Percentiles rank a stretch among this genome's conserved stretches.
These are phyloP conservation scores for Saccharomycopsis oosterbeekiorum DNA, from an alignment of 805 yeast species.

Conservation along the genomic window DNA sequence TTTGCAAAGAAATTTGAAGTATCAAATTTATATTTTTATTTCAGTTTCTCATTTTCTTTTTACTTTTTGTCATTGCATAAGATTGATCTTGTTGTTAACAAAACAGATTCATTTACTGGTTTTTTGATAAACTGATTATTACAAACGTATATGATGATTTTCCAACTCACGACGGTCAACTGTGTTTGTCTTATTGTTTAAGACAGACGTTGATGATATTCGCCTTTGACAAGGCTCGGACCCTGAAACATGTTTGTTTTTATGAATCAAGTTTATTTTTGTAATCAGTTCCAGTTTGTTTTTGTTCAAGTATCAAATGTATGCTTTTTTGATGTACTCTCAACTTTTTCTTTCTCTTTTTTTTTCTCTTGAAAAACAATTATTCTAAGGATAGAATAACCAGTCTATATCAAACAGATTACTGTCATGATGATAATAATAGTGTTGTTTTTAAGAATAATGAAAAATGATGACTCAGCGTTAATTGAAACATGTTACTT, in stretches of 20 bases:
- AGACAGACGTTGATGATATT: constrained; percentile 54
- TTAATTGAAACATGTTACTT: not conserved
- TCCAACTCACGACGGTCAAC: constrained; percentile 69
- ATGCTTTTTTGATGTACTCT: not conserved
- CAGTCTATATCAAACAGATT: not conserved
- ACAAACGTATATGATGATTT: constrained; percentile 42
- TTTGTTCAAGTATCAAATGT: not conserved
- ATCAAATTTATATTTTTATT: not conserved
- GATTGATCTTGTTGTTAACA: too few relatives aligned
- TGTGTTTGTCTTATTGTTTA: constrained; percentile 43
- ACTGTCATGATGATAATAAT: not conserved
- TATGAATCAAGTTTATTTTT: not conserved
- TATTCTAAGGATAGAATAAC: not conserved
- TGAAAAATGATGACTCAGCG: not conserved
- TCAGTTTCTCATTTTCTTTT: not conserved
- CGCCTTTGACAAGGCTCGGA: constrained; percentile 86
- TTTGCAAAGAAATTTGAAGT: not conserved
- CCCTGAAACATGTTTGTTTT: constrained; percentile 11
- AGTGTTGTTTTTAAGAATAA: not conserved
- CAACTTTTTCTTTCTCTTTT: not conserved
- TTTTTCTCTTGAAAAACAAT: not conserved
- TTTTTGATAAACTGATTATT: not conserved
- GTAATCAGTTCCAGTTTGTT: not conserved
- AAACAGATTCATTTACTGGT: not conserved
- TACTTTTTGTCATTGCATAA: not conserved